Conservation (phyloP, 305 asterid species). For the Solanum hybrid region DNA sequence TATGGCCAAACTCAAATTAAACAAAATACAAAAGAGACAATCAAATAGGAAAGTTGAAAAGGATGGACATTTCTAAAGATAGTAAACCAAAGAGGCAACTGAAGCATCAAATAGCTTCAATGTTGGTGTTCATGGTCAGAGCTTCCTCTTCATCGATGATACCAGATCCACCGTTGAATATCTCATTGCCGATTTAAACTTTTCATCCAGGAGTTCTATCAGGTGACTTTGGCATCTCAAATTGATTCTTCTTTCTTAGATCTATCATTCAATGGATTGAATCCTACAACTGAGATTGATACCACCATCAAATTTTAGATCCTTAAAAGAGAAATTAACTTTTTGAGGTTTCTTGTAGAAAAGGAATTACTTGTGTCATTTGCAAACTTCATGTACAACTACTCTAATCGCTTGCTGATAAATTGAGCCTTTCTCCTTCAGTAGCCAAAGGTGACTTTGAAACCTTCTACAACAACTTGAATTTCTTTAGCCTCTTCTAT, state of each 20-base stretch:
- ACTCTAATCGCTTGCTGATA: background rate
- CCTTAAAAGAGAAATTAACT: background rate
- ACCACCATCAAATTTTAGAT: background rate
- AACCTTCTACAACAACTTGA: background rate
- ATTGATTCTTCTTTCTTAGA: background rate
- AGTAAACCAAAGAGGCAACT: background rate
- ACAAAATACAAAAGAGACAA: background rate
- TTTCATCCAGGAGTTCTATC: background rate
- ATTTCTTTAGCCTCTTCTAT: background rate
- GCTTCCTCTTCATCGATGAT: background rate
- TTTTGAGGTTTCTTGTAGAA: background rate
- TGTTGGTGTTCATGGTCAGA: background rate
- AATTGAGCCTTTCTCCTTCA: background rate
- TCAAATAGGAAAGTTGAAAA: background rate
- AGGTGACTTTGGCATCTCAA: background rate
- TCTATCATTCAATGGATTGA: background rate
- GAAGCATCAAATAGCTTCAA: background rate
- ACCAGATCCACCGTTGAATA: background rate
- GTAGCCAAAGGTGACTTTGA: background rate
- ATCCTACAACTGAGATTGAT: background rate
- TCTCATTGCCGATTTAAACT: background rate
- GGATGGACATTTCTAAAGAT: background rate
- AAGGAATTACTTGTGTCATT: background rate
- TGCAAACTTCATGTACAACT: background rate
- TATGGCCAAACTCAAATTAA: background rate